Evolutionary conservation across 2,329 filamentous ascomycete genomes (phyloP).

Genomic region (Ascochyta clinopodiicola): DNA sequence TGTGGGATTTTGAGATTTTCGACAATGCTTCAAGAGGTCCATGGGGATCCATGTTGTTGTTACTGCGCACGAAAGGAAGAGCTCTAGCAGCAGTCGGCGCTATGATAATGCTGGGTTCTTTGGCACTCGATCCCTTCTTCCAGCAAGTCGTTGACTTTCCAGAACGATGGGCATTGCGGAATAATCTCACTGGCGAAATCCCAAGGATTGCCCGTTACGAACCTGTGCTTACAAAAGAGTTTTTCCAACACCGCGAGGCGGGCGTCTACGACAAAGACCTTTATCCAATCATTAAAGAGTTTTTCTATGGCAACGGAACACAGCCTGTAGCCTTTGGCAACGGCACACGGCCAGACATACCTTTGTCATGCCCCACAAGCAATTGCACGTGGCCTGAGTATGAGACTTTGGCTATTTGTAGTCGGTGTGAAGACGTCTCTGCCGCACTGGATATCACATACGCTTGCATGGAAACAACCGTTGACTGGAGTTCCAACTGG

Average conservation of each 20-base stretch:
- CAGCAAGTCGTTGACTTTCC: conserved; percentile 42
- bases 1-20: conserved; percentile 48
- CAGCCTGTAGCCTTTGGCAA: conserved; percentile 30
- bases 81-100: conserved; percentile 34
- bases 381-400: conserved; percentile 41
- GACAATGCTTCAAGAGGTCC: conserved; percentile 41
- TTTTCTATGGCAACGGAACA: conserved; percentile 30
- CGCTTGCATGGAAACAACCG: conserved; percentile 10
- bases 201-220: conserved; percentile 16
- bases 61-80: conserved; percentile 28
- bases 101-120: conserved; percentile 22
- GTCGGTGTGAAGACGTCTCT: conserved; percentile 22
- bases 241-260: not conserved
- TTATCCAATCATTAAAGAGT: not conserved
- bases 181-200: conserved; percentile 18
- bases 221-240: not conserved
- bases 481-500: conserved; percentile 27
- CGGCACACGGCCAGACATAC: conserved; percentile 34
- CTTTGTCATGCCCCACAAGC: conserved; percentile 35
- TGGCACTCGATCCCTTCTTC: conserved; percentile 42
- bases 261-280: not conserved
- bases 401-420: conserved; percentile 36
- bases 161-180: conserved; percentile 21
- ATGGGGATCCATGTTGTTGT: conserved; percentile 29
- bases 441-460: conserved; percentile 11